Conservation (phyloP, 1,139 yeast genomes). For the Geotrichum klebahnii region DNA sequence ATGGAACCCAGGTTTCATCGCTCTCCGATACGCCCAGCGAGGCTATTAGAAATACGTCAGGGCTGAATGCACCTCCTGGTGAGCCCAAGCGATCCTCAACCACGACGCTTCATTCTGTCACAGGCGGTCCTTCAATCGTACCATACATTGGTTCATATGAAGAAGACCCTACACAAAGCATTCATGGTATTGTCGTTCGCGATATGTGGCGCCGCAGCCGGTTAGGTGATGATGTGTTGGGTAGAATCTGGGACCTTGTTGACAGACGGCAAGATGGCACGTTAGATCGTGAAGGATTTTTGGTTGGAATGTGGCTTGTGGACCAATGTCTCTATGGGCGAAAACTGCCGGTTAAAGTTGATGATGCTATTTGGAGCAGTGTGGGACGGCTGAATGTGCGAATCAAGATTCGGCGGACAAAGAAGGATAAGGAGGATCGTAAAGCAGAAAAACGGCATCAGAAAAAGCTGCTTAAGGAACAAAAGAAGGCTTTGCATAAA, state of each 20-base stretch:
- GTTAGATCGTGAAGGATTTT: slow-evolving; percentile 71
- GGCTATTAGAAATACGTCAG: background rate
- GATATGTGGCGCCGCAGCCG: slow-evolving; percentile 78
- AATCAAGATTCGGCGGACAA: slow-evolving; percentile 34
- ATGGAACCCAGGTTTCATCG: too few species aligned
- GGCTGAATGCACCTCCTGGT: background rate
- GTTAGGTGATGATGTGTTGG: slow-evolving; percentile 59
- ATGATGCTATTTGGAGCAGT: slow-evolving; percentile 40
- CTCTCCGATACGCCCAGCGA: background rate
- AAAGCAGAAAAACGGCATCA: slow-evolving; percentile 11
- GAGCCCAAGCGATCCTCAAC: background rate
- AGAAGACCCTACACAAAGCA: slow-evolving; percentile 44
- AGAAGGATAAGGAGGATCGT: slow-evolving; percentile 24
- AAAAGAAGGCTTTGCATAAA: slow-evolving; percentile 2
- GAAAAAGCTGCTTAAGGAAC: slow-evolving; percentile 7
- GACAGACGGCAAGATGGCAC: slow-evolving; percentile 75
- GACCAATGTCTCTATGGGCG: slow-evolving; percentile 95
- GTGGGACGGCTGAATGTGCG: slow-evolving; percentile 43
- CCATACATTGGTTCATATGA: slow-evolving; percentile 26
- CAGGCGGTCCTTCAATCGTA: slow-evolving; percentile 37
- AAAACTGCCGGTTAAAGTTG: slow-evolving; percentile 64
- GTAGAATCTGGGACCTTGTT: slow-evolving; percentile 72
- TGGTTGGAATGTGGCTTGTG: slow-evolving; percentile 93
- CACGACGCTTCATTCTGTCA: background rate
- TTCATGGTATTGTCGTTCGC: slow-evolving; percentile 67